Conservation (phyloP, 2,329 filamentous ascomycete genomes). For the Fusarium continuum region DNA sequence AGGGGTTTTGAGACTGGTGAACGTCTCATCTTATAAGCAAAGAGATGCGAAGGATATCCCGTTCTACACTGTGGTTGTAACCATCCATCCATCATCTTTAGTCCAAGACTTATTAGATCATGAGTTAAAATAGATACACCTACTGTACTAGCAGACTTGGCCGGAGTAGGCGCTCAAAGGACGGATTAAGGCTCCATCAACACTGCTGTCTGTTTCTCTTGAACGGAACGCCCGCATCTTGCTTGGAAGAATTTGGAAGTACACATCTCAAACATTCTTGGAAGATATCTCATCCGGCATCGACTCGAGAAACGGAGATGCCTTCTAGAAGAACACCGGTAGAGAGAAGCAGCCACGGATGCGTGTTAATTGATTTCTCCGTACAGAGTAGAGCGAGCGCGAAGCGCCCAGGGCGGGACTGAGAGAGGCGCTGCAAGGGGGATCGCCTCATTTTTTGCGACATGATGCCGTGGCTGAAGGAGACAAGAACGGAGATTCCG, state of each 20-base stretch:
- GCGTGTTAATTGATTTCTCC: constrained; percentile 21
- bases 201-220: constrained; percentile 3
- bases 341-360: constrained; percentile 17
- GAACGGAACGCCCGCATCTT: constrained; percentile 16
- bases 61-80: constrained; percentile 28
- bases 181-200: constrained; percentile 3
- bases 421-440: constrained; percentile 30
- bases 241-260: not conserved
- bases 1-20: constrained; percentile 8
- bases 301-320: constrained; percentile 25
- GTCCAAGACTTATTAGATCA: constrained; percentile 8
- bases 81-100: constrained; percentile 17
- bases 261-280: constrained; percentile 1
- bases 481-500: constrained; percentile 26
- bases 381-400: not conserved
- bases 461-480: constrained; percentile 28
- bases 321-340: constrained; percentile 29
- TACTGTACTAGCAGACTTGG: constrained; percentile 1
- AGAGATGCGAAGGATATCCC: not conserved
- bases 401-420: not conserved
- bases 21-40: constrained; percentile 19
- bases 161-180: constrained; percentile 23
- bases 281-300: constrained; percentile 19
- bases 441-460: constrained; percentile 19
- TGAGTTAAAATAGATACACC: constrained; percentile 34